These are phyloP conservation scores for Candida fluviatilis DNA, from an alignment of 805 yeast species.

Conservation along the genomic window DNA sequence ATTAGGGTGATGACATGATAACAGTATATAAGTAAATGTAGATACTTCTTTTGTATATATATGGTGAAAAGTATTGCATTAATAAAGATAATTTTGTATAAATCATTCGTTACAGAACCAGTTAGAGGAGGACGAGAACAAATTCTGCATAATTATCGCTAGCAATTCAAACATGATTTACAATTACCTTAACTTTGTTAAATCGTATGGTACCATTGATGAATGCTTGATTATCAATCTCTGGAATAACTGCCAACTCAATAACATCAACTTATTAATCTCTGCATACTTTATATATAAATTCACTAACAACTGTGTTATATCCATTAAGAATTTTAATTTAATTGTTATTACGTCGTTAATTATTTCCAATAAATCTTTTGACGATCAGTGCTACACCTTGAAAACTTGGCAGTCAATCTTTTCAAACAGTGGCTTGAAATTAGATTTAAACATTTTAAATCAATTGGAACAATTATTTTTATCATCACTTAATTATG, in stretches of 20 bases:
- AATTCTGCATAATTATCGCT: too few species aligned
- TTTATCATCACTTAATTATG: conserved; percentile 19
- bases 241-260: background rate
- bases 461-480: conserved; percentile 26
- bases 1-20: background rate
- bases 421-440: conserved; percentile 11
- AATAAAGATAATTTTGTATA: too few species aligned
- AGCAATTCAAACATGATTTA: too few species aligned
- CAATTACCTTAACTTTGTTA: background rate
- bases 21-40: too few species aligned
- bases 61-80: too few species aligned
- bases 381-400: conserved; percentile 48
- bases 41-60: too few species aligned
- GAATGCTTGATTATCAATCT: background rate
- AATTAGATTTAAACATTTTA: conserved; percentile 18
- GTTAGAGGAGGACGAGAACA: too few species aligned
- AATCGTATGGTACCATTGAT: background rate
- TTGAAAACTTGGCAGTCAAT: conserved; percentile 45
- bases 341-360: conserved; percentile 17
- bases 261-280: background rate
- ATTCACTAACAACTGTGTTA: background rate
- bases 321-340: background rate
- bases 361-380: conserved; percentile 37
- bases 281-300: background rate
- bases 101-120: too few species aligned